These are phyloP conservation scores for Elsinoe necatrix DNA, from an alignment of 2,329 filamentous ascomycete species.

Conservation along the genomic window DNA sequence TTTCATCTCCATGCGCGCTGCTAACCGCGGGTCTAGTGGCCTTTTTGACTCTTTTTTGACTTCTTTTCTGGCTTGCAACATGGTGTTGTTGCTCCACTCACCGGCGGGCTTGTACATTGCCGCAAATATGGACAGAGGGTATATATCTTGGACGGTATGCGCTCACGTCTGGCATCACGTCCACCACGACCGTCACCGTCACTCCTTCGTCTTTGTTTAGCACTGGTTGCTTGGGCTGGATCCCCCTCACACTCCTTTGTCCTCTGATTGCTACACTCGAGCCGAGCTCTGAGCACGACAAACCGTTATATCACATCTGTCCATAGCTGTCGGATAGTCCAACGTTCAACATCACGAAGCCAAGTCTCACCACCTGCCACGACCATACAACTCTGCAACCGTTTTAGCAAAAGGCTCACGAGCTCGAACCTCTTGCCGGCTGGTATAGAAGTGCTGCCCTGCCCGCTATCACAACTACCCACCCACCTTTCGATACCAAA, in stretches of 20 bases:
- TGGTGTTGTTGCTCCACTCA: background rate
- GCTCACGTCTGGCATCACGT: background rate
- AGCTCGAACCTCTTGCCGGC: background rate
- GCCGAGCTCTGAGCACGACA: background rate
- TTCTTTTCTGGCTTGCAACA: background rate
- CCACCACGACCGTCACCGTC: background rate
- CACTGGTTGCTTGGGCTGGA: background rate
- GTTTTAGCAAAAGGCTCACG: background rate
- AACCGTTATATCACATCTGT: background rate
- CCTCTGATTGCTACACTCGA: background rate
- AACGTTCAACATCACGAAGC: conserved; percentile 1
- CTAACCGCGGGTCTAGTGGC: background rate
- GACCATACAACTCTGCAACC: conserved; percentile 1
- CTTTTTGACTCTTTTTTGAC: background rate
- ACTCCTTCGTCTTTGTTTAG: background rate
- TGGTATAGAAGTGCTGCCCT: background rate
- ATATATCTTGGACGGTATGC: background rate
- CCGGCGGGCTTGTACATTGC: background rate
- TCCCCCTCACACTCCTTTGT: background rate
- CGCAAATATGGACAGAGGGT: background rate
- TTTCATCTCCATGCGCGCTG: background rate
- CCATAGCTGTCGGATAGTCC: conserved; percentile 1
- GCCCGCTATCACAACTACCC: background rate
- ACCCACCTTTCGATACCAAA: background rate
- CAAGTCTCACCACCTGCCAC: background rate